Percentiles rank a stretch among this genome's conserved stretches.
phyloP scores from a whole-genome alignment of 2,329 filamentous ascomycete species.

The Fusarium camptoceras region DNA sequence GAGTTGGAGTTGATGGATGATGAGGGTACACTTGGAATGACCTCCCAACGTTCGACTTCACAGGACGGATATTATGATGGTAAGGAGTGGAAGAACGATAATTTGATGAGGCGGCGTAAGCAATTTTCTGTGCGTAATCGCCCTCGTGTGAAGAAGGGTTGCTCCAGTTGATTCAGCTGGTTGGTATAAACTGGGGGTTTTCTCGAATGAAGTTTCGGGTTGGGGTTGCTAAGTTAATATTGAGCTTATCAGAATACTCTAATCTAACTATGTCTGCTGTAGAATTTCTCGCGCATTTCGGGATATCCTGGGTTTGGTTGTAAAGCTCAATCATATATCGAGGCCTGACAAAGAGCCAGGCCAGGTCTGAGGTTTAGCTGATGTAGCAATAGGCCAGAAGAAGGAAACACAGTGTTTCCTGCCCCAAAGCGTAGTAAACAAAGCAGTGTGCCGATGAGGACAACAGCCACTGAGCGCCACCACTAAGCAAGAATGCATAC shows the following conservation, averaged over 20 bases:
- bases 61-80: neutral
- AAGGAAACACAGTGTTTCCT: neutral
- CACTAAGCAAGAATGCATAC: neutral
- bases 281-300: neutral
- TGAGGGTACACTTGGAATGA: neutral
- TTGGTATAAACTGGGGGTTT: neutral
- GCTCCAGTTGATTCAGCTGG: neutral
- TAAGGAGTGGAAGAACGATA: neutral
- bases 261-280: neutral
- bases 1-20: neutral
- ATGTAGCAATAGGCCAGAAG: neutral
- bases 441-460: neutral
- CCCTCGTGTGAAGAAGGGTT: neutral
- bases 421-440: neutral
- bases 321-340: rapidly evolving
- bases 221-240: neutral
- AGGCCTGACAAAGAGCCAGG: neutral
- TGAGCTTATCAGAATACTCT: neutral
- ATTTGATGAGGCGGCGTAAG: neutral
- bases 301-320: neutral
- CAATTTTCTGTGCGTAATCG: neutral
- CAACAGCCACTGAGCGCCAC: neutral
- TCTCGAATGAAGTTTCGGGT: neutral
- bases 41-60: neutral
- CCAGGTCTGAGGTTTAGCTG: neutral